Percentiles rank a stretch among this genome's conserved stretches.
Evolutionary conservation across 2,329 filamentous ascomycete genomes (phyloP).

Genomic region (Trichoderma sp.): DNA sequence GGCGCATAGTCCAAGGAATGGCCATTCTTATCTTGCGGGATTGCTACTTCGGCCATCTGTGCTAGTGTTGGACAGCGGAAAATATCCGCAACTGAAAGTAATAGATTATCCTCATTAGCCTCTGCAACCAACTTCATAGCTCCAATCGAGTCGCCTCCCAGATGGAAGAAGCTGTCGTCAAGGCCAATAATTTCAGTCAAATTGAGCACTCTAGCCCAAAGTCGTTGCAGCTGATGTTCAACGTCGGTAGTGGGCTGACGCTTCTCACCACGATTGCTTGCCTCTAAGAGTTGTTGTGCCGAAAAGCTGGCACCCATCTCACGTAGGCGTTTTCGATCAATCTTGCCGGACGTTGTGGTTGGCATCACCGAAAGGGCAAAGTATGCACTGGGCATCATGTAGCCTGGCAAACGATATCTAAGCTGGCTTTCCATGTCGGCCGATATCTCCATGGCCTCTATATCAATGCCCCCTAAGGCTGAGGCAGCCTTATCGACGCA

Average conservation of each 20-base stretch:
- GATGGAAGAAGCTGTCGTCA: slow-evolving; percentile 42
- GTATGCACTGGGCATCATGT: slow-evolving; percentile 28
- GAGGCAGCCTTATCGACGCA: too few relatives aligned
- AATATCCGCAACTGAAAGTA: slow-evolving; percentile 19
- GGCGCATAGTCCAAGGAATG: background rate
- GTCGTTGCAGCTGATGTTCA: background rate
- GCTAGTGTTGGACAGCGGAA: slow-evolving; percentile 17
- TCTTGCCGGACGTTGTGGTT: slow-evolving; percentile 24
- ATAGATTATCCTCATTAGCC: slow-evolving; percentile 30
- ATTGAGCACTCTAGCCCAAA: background rate
- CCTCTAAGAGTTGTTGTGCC: background rate
- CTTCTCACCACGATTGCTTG: background rate
- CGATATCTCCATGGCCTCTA: too few relatives aligned
- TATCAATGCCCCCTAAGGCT: too few relatives aligned
- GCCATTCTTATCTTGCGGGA: too few relatives aligned
- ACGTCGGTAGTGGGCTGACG: background rate
- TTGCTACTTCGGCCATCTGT: too few relatives aligned
- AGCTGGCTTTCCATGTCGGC: background rate
- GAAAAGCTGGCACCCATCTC: slow-evolving; percentile 10
- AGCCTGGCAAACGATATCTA: slow-evolving; percentile 23
- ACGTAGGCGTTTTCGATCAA: slow-evolving; percentile 22
- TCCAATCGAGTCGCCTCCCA: slow-evolving; percentile 47
- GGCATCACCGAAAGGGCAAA: slow-evolving; percentile 24
- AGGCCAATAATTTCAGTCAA: slow-evolving; percentile 28
- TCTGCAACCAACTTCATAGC: slow-evolving; percentile 46